These are phyloP conservation scores for Udeniomyces megalosporus DNA, from an alignment of 768 basidiomycete genomes.

Conservation along the genomic window DNA sequence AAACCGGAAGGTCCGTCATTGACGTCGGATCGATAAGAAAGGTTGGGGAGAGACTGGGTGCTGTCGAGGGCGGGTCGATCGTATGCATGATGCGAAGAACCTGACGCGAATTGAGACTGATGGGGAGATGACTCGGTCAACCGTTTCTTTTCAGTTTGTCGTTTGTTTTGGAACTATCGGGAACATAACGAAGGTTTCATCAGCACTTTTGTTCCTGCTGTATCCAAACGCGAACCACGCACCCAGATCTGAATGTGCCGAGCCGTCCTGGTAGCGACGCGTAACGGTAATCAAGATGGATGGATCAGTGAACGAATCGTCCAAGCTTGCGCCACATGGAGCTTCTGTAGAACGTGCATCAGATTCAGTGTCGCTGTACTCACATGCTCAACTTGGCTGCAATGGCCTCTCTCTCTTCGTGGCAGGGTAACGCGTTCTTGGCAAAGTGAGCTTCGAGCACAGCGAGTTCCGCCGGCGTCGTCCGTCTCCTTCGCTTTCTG, in stretches of 20 bases:
- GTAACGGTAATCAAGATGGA: too few relatives aligned
- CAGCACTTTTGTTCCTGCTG: neutral
- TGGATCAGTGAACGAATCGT: neutral
- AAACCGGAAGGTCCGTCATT: too few relatives aligned
- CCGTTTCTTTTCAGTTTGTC: slow-evolving; percentile 14
- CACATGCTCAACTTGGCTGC: slow-evolving; percentile 12
- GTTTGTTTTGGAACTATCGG: slow-evolving; percentile 11
- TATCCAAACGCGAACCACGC: neutral
- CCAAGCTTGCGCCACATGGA: neutral
- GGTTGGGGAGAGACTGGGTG: neutral
- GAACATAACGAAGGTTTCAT: neutral
- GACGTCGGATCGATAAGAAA: too few relatives aligned
- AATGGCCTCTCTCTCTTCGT: slow-evolving; percentile 3
- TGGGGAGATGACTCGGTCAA: neutral
- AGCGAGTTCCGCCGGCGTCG: slow-evolving; percentile 7
- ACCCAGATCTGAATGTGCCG: slow-evolving; percentile 15
- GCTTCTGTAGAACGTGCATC: too few relatives aligned
- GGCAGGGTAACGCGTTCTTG: neutral
- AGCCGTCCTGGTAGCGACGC: too few relatives aligned
- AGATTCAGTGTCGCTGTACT: neutral
- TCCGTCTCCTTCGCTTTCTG: slow-evolving; percentile 10
- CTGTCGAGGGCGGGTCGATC: neutral
- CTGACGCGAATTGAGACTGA: neutral
- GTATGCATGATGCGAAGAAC: neutral
- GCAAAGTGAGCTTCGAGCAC: slow-evolving; percentile 10